Evolutionary conservation across 768 basidiomycete genomes (phyloP), one percentile per base, ranked within the genome.

Genomic region (Clavaria fumosa): DNA sequence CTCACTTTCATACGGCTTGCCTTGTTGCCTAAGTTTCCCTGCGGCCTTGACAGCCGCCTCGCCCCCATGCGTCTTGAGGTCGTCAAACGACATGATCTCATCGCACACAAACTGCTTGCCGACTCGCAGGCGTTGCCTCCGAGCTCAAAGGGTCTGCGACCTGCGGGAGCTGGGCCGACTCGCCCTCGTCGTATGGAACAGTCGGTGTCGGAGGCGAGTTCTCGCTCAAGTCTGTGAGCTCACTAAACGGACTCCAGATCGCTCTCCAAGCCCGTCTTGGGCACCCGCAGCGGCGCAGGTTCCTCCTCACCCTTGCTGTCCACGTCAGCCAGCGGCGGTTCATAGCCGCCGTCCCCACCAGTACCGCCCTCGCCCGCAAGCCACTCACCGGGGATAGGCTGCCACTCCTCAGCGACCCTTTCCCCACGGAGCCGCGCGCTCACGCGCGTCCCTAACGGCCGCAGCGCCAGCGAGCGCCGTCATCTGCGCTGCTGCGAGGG

Each of bases 101-200:
- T 88, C 90, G 45, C 89, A 95, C 17, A 96, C 82, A 48, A 95
- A 95, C 61, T 95, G 90, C 59, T 93, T 85, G 63, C 95, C 89
- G 53, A 97, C n/a, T n/a, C n/a, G n/a, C n/a, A n/a, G n/a, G n/a
- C n/a, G n/a, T n/a, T n/a, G n/a, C n/a, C n/a, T n/a, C n/a, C n/a
- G n/a, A n/a, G n/a, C n/a, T n/a, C n/a, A n/a, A n/a, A n/a, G n/a
- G n/a, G n/a, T n/a, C n/a, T n/a, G n/a, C n/a, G n/a, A n/a, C n/a
- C n/a, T n/a, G n/a, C n/a, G n/a, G n/a, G n/a, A n/a, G n/a, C n/a
- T n/a, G n/a, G n/a, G n/a, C n/a, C n/a, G n/a, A n/a, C n/a, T n/a
- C n/a, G n/a, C n/a, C n/a, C n/a, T n/a, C 39, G 14, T 41, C 19
- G 24, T 15, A 26, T 17, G 39, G 43, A 11, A 22, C 35, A n/a